Conservation (phyloP, 495 filamentous ascomycete species). For the Podospora pseudopauciseta region DNA sequence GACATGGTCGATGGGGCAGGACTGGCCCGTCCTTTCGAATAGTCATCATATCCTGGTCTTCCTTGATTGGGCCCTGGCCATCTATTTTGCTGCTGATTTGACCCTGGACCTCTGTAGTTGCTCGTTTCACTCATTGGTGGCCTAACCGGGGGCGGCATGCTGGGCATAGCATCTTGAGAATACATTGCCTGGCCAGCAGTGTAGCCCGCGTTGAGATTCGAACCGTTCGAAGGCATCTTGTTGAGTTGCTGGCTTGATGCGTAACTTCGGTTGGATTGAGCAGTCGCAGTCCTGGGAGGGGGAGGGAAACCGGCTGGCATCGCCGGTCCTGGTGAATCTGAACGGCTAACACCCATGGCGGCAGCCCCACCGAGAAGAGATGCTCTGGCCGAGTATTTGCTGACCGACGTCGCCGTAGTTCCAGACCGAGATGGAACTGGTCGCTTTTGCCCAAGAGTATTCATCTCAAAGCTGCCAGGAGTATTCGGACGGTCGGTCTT, state of each 20-base stretch:
- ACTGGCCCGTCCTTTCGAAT: slow-evolving; percentile 35
- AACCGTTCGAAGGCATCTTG: slow-evolving; percentile 19
- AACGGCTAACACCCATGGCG: slow-evolving; percentile 55
- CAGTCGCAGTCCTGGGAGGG: slow-evolving; percentile 29
- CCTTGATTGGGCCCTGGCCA: slow-evolving; percentile 13
- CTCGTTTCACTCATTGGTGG: slow-evolving; percentile 31
- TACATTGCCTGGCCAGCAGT: slow-evolving; percentile 33
- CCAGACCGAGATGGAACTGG: slow-evolving; percentile 38
- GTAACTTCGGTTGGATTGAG: slow-evolving; percentile 40
- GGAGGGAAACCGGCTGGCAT: slow-evolving; percentile 24
- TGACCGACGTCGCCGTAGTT: slow-evolving; percentile 34
- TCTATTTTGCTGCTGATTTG: slow-evolving; percentile 16
- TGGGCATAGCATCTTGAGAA: slow-evolving; percentile 33
- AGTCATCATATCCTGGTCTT: slow-evolving; percentile 19
- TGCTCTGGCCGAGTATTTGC: slow-evolving; percentile 52
- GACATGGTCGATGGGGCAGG: slow-evolving; percentile 39
- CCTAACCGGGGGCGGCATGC: slow-evolving; percentile 31
- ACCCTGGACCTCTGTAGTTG: slow-evolving; percentile 27
- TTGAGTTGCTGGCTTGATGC: slow-evolving; percentile 34
- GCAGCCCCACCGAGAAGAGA: slow-evolving; percentile 58
- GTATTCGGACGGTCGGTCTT: slow-evolving; percentile 58
- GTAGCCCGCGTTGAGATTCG: slow-evolving; percentile 21
- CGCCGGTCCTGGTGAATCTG: slow-evolving; percentile 43
- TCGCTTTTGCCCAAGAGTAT: slow-evolving; percentile 43
- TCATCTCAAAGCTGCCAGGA: slow-evolving; percentile 47